These are phyloP conservation scores for Carex kokanica DNA, from an alignment of 176 grass and related monocot species.

Conservation along the genomic window DNA sequence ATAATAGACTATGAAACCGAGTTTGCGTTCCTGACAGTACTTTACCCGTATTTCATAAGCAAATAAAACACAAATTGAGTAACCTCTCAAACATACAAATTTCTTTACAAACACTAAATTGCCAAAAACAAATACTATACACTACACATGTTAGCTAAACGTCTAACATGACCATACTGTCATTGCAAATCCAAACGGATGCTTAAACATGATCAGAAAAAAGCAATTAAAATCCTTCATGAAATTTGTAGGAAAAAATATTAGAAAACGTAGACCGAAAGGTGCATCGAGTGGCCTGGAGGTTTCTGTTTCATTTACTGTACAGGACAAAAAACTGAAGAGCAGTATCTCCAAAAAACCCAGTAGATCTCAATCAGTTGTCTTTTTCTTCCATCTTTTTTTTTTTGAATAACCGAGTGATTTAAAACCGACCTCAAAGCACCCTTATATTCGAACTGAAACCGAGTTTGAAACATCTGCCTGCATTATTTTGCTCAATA, in stretches of 20 bases:
- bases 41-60: neutral
- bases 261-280: neutral
- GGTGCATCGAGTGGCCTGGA: constrained; percentile 16
- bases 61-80: constrained; percentile 15
- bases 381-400: constrained; percentile 13
- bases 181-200: constrained; percentile 2
- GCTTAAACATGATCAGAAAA: constrained; percentile 29
- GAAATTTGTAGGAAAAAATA: neutral
- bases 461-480: constrained; percentile 32
- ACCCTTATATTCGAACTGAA: constrained; percentile 30
- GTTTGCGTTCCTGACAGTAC: neutral
- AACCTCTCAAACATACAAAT: constrained; percentile 22
- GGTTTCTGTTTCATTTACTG: constrained; percentile 42
- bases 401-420: constrained; percentile 9
- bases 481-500: constrained; percentile 46
- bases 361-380: constrained; percentile 24
- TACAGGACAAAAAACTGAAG: constrained; percentile 49
- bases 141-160: constrained; percentile 33
- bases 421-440: constrained; percentile 21
- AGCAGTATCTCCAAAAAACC: constrained; percentile 34
- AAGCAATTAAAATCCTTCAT: neutral
- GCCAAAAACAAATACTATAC: constrained; percentile 12
- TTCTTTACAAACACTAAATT: constrained; percentile 28
- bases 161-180: constrained; percentile 23
- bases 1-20: neutral